Conservation (phyloP, 148 eudicot species). For the Pouteria glomerata region DNA sequence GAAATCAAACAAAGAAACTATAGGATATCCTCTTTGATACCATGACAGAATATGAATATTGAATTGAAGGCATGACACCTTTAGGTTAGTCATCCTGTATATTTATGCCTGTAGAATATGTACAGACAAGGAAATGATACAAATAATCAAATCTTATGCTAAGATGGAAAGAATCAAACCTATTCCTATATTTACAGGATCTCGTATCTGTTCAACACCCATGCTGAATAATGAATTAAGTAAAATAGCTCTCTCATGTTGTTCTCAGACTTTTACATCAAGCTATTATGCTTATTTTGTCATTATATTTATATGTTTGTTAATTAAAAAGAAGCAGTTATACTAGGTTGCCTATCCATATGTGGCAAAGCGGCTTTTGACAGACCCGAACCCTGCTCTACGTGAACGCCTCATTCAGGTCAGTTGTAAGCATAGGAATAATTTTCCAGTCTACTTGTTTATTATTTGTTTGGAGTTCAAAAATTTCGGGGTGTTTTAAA, state of each 20-base stretch:
- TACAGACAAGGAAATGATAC: too few relatives aligned
- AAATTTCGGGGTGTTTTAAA: not conserved
- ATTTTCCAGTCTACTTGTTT: not conserved
- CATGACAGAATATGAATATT: too few relatives aligned
- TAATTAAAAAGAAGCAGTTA: not conserved
- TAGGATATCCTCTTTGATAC: too few relatives aligned
- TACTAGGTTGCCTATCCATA: conserved; percentile 95
- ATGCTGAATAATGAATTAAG: not conserved
- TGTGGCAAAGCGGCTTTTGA: conserved; percentile 91
- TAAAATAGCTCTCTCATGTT: not conserved
- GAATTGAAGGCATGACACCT: too few relatives aligned
- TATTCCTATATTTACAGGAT: too few relatives aligned
- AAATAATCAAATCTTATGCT: too few relatives aligned
- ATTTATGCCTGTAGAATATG: too few relatives aligned
- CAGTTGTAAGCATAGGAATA: conserved; percentile 2
- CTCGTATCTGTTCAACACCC: too few relatives aligned
- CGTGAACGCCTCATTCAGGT: conserved; percentile 97
- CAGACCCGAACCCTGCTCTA: conserved; percentile 97
- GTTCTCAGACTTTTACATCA: not conserved
- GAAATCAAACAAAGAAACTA: too few relatives aligned
- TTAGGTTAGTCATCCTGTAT: too few relatives aligned
- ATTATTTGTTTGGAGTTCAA: conserved; percentile 3
- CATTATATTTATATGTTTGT: not conserved
- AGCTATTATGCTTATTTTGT: not conserved
- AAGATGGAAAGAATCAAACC: too few relatives aligned